Percentiles rank a stretch among this genome's conserved stretches.
Conservation (phyloP, 352 stramenopile species). For the Phytopythium cucurbitacearum region DNA sequence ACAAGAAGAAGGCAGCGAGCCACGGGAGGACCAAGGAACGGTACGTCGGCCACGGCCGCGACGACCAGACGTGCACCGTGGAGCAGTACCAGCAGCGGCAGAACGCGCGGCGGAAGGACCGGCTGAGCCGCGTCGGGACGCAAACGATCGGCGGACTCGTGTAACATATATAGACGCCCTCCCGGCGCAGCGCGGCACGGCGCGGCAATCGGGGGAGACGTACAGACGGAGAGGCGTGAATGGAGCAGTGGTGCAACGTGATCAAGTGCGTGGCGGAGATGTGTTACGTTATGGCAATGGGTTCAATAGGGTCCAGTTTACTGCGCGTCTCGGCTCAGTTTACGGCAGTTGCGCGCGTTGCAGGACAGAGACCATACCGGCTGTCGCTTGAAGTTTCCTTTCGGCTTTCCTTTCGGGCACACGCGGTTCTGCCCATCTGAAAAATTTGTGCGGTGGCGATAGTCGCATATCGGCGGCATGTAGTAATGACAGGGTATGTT, state of each 20-base stretch:
- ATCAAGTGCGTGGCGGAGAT: neutral
- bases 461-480: too few species aligned
- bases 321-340: conserved; percentile 12
- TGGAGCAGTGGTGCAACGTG: conserved; percentile 9
- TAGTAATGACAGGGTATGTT: too few species aligned
- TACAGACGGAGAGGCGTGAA: conserved; percentile 12
- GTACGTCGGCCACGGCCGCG: too few species aligned
- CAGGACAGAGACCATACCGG: too few species aligned
- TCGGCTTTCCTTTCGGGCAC: too few species aligned
- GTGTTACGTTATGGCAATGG: neutral
- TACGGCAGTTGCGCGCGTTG: too few species aligned
- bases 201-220: too few species aligned
- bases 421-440: too few species aligned
- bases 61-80: conserved; percentile 20
- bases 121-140: conserved; percentile 24
- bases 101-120: conserved; percentile 47
- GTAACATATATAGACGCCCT: conserved; percentile 25
- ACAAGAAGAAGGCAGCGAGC: conserved; percentile 13
- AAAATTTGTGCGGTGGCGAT: too few species aligned
- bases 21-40: too few species aligned
- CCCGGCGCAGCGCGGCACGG: too few species aligned
- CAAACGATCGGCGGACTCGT: conserved; percentile 45
- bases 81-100: conserved; percentile 53
- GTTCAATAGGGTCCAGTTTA: neutral
- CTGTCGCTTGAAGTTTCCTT: too few species aligned